phyloP scores from a whole-genome alignment of 208 protist species.

The Trypanosoma boissoni region DNA sequence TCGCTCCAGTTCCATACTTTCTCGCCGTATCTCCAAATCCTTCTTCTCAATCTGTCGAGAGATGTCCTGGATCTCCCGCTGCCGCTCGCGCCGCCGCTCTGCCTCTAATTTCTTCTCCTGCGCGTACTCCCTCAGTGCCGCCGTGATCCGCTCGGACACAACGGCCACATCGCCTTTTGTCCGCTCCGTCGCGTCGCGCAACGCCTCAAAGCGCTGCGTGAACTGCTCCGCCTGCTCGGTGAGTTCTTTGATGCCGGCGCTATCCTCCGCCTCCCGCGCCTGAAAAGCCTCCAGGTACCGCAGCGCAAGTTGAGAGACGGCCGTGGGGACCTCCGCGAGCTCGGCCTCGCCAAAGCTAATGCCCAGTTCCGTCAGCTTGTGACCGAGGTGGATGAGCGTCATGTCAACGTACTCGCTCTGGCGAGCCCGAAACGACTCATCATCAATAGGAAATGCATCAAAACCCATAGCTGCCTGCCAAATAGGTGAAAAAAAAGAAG shows the following conservation, averaged over 20 bases:
- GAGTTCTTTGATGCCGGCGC: background rate
- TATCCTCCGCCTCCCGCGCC: constrained; percentile 28
- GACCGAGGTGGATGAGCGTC: constrained; percentile 28
- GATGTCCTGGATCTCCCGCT: constrained; percentile 51
- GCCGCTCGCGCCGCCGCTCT: constrained; percentile 38
- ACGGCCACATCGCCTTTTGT: constrained; percentile 30
- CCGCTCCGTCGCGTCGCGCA: constrained; percentile 42
- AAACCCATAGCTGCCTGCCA: constrained; percentile 31
- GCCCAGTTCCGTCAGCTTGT: constrained; percentile 7
- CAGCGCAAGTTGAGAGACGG: constrained; percentile 32
- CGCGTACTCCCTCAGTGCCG: constrained; percentile 39
- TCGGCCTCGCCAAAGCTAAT: constrained; percentile 12
- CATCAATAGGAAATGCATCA: constrained; percentile 28
- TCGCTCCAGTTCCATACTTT: constrained; percentile 60
- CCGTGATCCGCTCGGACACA: constrained; percentile 56
- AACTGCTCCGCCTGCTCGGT: background rate
- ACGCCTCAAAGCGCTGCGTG: constrained; percentile 19
- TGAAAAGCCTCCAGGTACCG: constrained; percentile 20
- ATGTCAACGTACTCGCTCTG: constrained; percentile 70
- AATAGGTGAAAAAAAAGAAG: background rate
- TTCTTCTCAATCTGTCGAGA: constrained; percentile 62
- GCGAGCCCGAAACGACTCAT: constrained; percentile 52
- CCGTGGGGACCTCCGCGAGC: constrained; percentile 4
- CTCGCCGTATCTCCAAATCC: constrained; percentile 53
- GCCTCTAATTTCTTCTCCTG: constrained; percentile 37